Percentiles rank a stretch among this genome's conserved stretches.
Evolutionary conservation across 257 asterid genomes (phyloP).

Genomic region (Sherardia arvensis): DNA sequence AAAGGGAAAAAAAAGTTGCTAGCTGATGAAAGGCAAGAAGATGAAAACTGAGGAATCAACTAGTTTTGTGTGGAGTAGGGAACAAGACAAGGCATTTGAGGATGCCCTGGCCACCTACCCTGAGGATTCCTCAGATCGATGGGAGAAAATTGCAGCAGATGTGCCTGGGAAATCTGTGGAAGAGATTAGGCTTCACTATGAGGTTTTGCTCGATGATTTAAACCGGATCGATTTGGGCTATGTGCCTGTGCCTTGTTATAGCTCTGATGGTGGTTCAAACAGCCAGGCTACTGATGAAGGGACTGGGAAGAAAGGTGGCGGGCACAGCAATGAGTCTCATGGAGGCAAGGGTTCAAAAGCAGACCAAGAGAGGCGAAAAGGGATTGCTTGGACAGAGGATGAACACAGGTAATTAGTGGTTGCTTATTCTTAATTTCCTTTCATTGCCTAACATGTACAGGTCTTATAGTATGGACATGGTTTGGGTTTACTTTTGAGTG

Average conservation of each 20-base stretch:
- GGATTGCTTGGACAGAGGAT: constrained; percentile 97
- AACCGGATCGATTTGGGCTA: constrained; percentile 62
- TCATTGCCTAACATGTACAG: background rate
- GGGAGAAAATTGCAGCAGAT: constrained; percentile 79
- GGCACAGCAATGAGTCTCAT: constrained; percentile 39
- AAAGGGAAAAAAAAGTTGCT: constrained; percentile 9
- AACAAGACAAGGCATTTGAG: constrained; percentile 68
- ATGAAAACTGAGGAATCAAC: constrained; percentile 63
- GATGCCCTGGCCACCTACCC: constrained; percentile 63
- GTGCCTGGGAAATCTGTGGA: constrained; percentile 68
- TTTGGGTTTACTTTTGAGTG: background rate
- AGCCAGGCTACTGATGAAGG: constrained; percentile 50
- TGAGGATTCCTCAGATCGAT: constrained; percentile 52
- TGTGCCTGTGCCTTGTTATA: constrained; percentile 58
- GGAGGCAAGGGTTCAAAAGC: constrained; percentile 55
- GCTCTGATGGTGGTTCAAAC: constrained; percentile 45
- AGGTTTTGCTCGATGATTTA: constrained; percentile 64
- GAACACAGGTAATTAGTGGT: constrained; percentile 64
- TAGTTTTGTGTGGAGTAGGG: constrained; percentile 68
- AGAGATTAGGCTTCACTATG: constrained; percentile 65
- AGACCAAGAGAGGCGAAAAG: constrained; percentile 88
- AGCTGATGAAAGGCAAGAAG: constrained; percentile 33
- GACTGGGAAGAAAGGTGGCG: constrained; percentile 38
- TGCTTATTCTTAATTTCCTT: constrained; percentile 1
- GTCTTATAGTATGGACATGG: background rate